Evolutionary conservation across 208 protist genomes (phyloP).

Genomic region (Angomonas ambiguus): DNA sequence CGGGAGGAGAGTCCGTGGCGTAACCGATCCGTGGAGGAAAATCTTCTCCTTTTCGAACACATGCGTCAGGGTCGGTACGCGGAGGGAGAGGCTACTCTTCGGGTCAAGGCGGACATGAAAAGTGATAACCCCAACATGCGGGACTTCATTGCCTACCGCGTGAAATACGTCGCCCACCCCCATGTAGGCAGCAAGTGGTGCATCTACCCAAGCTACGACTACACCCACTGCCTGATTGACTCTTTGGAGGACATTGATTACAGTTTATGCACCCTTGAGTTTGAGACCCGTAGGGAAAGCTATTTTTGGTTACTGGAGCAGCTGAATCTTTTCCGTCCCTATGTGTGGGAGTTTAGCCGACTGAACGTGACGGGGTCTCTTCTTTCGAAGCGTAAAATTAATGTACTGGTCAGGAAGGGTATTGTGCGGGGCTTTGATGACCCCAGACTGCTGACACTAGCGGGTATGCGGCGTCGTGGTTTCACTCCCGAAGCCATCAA

Average conservation of each 20-base stretch:
- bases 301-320: constrained; percentile 96
- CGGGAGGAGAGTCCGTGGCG: constrained; percentile 89
- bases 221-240: constrained; percentile 99
- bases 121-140: constrained; percentile 97
- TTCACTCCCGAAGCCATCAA: constrained; percentile 97
- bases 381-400: constrained; percentile 98
- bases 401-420: constrained; percentile 92
- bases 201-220: constrained; percentile 99
- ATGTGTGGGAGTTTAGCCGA: constrained; percentile 98
- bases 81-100: constrained; percentile 97
- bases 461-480: constrained; percentile 96
- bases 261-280: constrained; percentile 99
- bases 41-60: constrained; percentile 86
- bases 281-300: constrained; percentile 95
- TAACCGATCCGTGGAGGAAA: constrained; percentile 90
- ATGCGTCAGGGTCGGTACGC: constrained; percentile 94
- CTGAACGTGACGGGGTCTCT: constrained; percentile 97
- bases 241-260: constrained; percentile 99
- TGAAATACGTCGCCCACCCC: constrained; percentile 96
- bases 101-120: constrained; percentile 98
- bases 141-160: constrained; percentile 98
- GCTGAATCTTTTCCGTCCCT: constrained; percentile 88
- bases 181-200: constrained; percentile 96
- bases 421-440: constrained; percentile 97
- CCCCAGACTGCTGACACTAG: constrained; percentile 95